Evolutionary conservation across 768 basidiomycete species (phyloP).

Genomic region (Gymnopilus dilepis): DNA sequence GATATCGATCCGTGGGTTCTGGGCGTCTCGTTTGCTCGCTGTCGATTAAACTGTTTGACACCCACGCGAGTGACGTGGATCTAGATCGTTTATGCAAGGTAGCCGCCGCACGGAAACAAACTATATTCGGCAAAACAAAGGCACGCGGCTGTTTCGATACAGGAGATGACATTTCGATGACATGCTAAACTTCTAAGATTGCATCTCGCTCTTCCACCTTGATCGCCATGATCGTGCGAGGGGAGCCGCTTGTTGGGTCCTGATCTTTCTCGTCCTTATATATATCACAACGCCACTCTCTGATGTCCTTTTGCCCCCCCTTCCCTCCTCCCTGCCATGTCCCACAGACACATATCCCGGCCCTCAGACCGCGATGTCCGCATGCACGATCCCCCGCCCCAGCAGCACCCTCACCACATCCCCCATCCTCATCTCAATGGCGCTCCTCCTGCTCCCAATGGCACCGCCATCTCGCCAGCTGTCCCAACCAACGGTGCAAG

Average conservation of each 20-base stretch:
- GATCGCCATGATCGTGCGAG: constrained; percentile 74
- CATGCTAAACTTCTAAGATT: constrained; percentile 48
- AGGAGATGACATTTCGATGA: constrained; percentile 46
- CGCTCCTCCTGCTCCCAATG: constrained; percentile 55
- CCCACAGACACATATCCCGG: constrained; percentile 65
- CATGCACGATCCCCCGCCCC: constrained; percentile 62
- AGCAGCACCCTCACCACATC: constrained; percentile 35
- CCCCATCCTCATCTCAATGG: constrained; percentile 32
- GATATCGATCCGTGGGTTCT: constrained; percentile 28
- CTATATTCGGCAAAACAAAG: constrained; percentile 57
- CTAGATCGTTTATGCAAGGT: constrained; percentile 41
- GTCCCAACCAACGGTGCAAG: constrained; percentile 42
- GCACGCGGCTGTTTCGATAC: constrained; percentile 62
- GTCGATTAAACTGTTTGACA: constrained; percentile 27
- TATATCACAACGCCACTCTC: constrained; percentile 54
- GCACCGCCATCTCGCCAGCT: constrained; percentile 55
- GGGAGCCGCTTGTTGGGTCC: constrained; percentile 48
- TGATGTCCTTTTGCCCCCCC: constrained; percentile 56
- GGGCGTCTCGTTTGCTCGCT: constrained; percentile 20
- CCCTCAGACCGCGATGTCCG: constrained; percentile 55
- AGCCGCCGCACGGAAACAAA: constrained; percentile 52
- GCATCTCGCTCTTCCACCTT: constrained; percentile 50
- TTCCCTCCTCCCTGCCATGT: constrained; percentile 49
- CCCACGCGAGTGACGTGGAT: constrained; percentile 42
- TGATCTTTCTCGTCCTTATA: constrained; percentile 57